phyloP scores from a whole-genome alignment of 768 basidiomycete species.

The Agaricus bisporus region DNA sequence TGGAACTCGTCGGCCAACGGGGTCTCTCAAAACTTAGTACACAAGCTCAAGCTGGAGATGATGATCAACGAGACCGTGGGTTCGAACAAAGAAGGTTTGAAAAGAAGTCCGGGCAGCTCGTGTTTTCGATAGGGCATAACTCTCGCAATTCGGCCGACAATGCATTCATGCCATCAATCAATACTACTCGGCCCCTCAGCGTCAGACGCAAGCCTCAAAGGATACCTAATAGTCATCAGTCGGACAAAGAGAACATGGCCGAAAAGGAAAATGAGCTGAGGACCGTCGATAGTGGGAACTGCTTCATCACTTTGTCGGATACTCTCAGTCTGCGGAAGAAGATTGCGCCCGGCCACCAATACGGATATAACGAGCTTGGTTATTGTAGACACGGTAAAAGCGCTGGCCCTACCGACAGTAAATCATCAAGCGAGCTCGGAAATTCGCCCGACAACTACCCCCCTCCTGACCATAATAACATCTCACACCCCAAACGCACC shows the following conservation, averaged over 20 bases:
- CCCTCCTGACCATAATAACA: neutral
- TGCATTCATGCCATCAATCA: neutral
- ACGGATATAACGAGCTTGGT: constrained; percentile 1
- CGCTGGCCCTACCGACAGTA: neutral
- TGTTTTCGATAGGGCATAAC: constrained; percentile 8
- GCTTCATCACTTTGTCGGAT: constrained; percentile 2
- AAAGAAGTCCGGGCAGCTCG: neutral
- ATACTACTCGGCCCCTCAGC: constrained; percentile 34
- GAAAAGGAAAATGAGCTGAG: constrained; percentile 55
- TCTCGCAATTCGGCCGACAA: neutral
- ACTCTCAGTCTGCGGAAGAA: constrained; percentile 2
- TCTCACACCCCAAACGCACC: constrained; percentile 43
- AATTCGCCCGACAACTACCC: neutral
- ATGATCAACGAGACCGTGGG: neutral
- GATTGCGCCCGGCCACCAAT: neutral
- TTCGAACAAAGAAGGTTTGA: neutral
- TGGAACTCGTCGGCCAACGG: neutral
- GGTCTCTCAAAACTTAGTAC: neutral
- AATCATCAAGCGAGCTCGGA: neutral
- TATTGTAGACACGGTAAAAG: neutral
- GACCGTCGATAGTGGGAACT: constrained; percentile 1
- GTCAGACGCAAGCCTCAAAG: constrained; percentile 29
- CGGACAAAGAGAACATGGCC: constrained; percentile 12
- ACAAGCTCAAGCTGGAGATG: neutral
- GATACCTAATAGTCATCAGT: constrained; percentile 16